Evolutionary conservation across 2,329 filamentous ascomycete genomes (phyloP), one percentile per base, ranked within the genome.

Genomic region (Phyllosticta paracitricarpa): DNA sequence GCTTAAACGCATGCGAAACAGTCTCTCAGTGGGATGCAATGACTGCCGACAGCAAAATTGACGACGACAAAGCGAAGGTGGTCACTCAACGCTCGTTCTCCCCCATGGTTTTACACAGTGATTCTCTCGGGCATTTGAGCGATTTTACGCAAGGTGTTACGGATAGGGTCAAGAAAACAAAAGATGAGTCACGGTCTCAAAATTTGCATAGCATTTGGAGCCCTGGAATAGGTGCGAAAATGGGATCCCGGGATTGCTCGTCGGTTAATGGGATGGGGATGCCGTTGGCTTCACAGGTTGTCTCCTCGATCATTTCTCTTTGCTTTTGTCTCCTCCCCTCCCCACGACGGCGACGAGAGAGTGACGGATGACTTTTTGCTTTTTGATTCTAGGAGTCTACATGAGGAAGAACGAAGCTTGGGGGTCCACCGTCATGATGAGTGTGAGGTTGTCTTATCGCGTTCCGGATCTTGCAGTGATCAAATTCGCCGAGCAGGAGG

Each of bases 51-150:
- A 14, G 53, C 24, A 30, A 33, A 56, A 17, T 22, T 22, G 52
- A 55, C 22, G 28, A 59, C 28, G 52, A 9, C n/a, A 22, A 33
- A 54, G 59, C 33, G 9, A 6, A 10, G 8, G 14, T 24, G 55
- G 54, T 54, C 30, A 30, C 35, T 17, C 40, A 33, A 61, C 28
- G 28, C 52, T 55, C 28, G 28, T 28, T 61, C 33, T 54, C 19
- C 52, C 19, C 26, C 33, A 55, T 30, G 54, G 54, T 57, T 53
- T 61, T 54, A 61, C 57, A 33, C 40, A 61, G 59, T 51, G 59
- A 57, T 57, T 61, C 59, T 48, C 53, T 61, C 56, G 59, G 53
- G 59, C 59, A 61, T 61, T 57, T 61, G 55, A 61, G 59, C 59
- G 55, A 61, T 61, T 51, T 61, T 8, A 53, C 22, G 51, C 57